Evolutionary conservation across 2,329 filamentous ascomycete genomes (phyloP).

Genomic region (Clonostachys chloroleuca): DNA sequence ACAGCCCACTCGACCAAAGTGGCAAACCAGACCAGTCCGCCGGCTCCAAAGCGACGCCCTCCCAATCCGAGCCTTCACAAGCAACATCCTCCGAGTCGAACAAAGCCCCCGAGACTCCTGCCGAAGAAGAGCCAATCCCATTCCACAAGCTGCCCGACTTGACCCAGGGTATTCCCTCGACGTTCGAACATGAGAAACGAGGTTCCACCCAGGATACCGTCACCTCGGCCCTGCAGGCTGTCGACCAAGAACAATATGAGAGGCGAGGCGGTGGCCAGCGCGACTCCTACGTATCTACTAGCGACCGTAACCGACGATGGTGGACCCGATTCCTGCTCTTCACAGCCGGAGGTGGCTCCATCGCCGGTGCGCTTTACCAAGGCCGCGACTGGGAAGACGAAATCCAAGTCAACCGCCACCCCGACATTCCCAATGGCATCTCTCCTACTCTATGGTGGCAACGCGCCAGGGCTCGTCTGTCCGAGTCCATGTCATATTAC

Average conservation of each 20-base stretch:
- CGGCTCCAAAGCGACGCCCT: neutral
- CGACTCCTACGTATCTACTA: slow-evolving; percentile 84
- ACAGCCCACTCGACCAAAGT: neutral
- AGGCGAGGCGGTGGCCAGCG: slow-evolving; percentile 35
- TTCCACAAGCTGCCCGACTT: slow-evolving; percentile 78
- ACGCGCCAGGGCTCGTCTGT: slow-evolving; percentile 70
- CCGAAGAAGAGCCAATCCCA: slow-evolving; percentile 38
- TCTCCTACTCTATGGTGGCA: slow-evolving; percentile 70
- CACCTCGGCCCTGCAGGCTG: slow-evolving; percentile 21
- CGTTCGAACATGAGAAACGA: slow-evolving; percentile 67
- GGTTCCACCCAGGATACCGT: neutral
- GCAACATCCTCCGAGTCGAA: slow-evolving; percentile 13
- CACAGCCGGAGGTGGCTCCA: slow-evolving; percentile 47
- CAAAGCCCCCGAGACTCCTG: slow-evolving; percentile 4
- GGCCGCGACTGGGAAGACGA: slow-evolving; percentile 86
- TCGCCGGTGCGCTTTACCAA: slow-evolving; percentile 65
- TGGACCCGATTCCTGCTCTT: slow-evolving; percentile 73
- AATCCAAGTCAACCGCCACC: slow-evolving; percentile 65
- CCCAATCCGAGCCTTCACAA: slow-evolving; percentile 2
- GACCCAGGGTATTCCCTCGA: slow-evolving; percentile 92
- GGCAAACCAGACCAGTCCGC: neutral
- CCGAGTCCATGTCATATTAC: slow-evolving; percentile 82
- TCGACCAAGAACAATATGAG: slow-evolving; percentile 27
- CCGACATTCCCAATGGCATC: slow-evolving; percentile 79
- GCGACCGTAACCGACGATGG: slow-evolving; percentile 74